phyloP scores from a whole-genome alignment of 352 stramenopile genomes.

The Phytophthora fragariaefolia region DNA sequence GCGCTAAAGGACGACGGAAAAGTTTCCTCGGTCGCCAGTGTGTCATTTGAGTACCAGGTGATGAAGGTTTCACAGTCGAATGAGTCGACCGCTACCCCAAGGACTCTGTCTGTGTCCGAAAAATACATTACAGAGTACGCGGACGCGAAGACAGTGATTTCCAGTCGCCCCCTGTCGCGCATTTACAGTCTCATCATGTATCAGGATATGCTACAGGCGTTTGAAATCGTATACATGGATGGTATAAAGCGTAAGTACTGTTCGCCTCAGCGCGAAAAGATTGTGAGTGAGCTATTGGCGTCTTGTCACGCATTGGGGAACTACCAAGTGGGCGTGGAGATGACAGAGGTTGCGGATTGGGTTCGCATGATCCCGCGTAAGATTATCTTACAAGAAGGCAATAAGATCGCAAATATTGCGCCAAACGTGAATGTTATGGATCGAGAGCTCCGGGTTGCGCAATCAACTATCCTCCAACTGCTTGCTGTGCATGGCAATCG shows the following conservation, averaged over 20 bases:
- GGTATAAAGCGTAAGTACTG: slow-evolving; percentile 76
- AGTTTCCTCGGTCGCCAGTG: slow-evolving; percentile 31
- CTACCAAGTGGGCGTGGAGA: slow-evolving; percentile 67
- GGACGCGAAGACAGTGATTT: slow-evolving; percentile 63
- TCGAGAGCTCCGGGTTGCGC: slow-evolving; percentile 70
- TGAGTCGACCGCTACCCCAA: slow-evolving; percentile 36
- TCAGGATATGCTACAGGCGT: slow-evolving; percentile 62
- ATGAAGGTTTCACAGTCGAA: slow-evolving; percentile 61
- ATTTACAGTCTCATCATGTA: slow-evolving; percentile 80
- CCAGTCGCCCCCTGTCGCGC: slow-evolving; percentile 68
- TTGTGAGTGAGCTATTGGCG: slow-evolving; percentile 74
- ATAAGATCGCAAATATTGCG: slow-evolving; percentile 45
- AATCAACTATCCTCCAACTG: slow-evolving; percentile 69
- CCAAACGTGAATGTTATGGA: slow-evolving; percentile 64
- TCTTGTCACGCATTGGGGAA: slow-evolving; percentile 83
- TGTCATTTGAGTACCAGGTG: slow-evolving; percentile 79
- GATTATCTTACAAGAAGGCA: slow-evolving; percentile 73
- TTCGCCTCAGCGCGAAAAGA: slow-evolving; percentile 70
- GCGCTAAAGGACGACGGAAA: slow-evolving; percentile 57
- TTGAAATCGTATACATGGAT: slow-evolving; percentile 81
- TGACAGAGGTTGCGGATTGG: slow-evolving; percentile 51
- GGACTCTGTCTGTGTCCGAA: slow-evolving; percentile 71
- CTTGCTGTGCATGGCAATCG: slow-evolving; percentile 61
- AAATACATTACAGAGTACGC: slow-evolving; percentile 72
- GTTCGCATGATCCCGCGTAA: slow-evolving; percentile 79